A percentile compares a stretch with the other conserved stretches of the same genome.
These are phyloP conservation scores for Metschnikowia cubensis DNA, from an alignment of 805 yeast species.

Conservation along the genomic window DNA sequence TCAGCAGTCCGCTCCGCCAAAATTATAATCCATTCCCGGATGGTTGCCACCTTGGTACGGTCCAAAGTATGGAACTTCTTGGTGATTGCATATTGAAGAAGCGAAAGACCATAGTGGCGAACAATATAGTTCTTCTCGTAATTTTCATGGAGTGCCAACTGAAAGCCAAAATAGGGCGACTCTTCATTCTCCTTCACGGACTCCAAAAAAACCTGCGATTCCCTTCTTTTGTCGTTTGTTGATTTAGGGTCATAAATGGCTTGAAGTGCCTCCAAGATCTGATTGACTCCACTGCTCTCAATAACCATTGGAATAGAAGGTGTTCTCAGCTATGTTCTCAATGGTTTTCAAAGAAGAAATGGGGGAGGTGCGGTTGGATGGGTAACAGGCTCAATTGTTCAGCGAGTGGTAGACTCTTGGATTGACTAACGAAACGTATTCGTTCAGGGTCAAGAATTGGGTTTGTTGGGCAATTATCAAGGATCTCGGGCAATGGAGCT, in stretches of 20 bases:
- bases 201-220: constrained; percentile 66
- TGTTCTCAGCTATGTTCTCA: too few species aligned
- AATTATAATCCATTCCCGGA: constrained; percentile 83
- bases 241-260: constrained; percentile 67
- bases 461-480: neutral
- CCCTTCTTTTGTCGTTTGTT: constrained; percentile 50
- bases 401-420: neutral
- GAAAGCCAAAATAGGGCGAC: constrained; percentile 91
- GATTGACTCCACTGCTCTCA: constrained; percentile 67
- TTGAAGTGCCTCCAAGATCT: constrained; percentile 73
- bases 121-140: constrained; percentile 60
- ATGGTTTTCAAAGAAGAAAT: neutral
- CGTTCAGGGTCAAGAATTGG: neutral
- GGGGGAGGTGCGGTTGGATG: neutral
- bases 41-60: constrained; percentile 54
- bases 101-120: constrained; percentile 84
- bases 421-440: neutral
- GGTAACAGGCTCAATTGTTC: neutral
- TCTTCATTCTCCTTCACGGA: constrained; percentile 71
- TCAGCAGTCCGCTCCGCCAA: constrained; percentile 55
- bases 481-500: neutral
- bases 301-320: constrained; percentile 30
- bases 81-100: constrained; percentile 70
- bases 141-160: constrained; percentile 64
- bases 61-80: constrained; percentile 53